A percentile compares a stretch with the other conserved stretches of the same genome.
Conservation (phyloP, 2,329 filamentous ascomycete species). For the Venturia oleaginea region DNA sequence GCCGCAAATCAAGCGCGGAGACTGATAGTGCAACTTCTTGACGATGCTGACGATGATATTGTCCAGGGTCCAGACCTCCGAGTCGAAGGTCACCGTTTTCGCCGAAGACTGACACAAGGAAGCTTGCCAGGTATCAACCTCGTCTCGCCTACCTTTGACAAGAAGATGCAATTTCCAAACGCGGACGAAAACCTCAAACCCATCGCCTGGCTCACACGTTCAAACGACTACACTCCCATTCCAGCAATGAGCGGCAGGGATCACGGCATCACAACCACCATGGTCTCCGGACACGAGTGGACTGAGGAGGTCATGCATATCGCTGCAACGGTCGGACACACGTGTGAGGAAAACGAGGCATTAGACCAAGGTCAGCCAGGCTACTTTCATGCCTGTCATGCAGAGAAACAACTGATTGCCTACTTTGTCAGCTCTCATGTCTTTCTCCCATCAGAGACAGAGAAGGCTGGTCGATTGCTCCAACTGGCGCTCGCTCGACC, state of each 20-base stretch:
- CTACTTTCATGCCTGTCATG: neutral
- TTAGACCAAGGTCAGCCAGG: neutral
- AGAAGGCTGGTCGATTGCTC: neutral
- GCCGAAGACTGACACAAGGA: neutral
- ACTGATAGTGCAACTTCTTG: neutral
- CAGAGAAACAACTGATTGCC: constrained; percentile 10
- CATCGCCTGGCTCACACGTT: neutral
- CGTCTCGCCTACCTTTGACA: neutral
- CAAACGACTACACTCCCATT: constrained; percentile 1
- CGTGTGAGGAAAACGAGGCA: neutral
- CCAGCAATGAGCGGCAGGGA: constrained; percentile 5
- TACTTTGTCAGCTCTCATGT: constrained; percentile 12
- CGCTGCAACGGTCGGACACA: constrained; percentile 5
- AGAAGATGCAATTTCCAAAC: neutral
- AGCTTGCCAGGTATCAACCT: neutral
- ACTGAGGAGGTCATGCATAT: constrained; percentile 7
- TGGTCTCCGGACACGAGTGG: constrained; percentile 6
- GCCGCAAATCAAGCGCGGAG: neutral
- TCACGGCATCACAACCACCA: neutral
- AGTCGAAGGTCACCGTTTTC: neutral
- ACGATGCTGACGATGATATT: constrained; percentile 5
- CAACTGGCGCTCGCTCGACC: neutral
- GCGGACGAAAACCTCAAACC: neutral
- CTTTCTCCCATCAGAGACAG: neutral
- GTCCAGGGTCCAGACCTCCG: neutral